A percentile compares a stretch with the other conserved stretches of the same genome.
These are phyloP conservation scores for Zoysia pacifica DNA, from an alignment of 176 grass and related monocot genomes.

Conservation along the genomic window DNA sequence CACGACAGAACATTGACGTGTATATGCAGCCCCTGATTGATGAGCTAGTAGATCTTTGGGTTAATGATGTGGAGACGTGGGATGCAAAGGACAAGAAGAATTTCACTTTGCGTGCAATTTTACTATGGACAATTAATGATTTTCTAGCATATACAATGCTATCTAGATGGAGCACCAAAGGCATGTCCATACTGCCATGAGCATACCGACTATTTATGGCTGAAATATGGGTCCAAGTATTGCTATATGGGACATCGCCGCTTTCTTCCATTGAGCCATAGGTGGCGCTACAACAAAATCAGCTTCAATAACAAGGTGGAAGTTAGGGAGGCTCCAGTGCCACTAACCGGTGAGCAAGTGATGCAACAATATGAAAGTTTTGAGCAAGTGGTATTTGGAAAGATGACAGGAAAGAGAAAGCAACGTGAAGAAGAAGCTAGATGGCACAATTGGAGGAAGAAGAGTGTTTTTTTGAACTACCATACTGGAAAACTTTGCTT, in stretches of 20 bases:
- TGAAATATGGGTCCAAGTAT: neutral
- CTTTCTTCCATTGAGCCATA: neutral
- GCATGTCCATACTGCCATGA: neutral
- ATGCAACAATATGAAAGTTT: too few relatives aligned
- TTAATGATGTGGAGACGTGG: neutral
- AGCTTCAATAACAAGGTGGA: neutral
- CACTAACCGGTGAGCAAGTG: too few relatives aligned
- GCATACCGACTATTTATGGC: neutral
- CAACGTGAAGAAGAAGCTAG: neutral
- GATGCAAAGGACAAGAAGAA: neutral
- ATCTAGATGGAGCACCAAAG: slow-evolving; percentile 10
- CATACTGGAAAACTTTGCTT: slow-evolving; percentile 12
- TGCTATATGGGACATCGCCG: slow-evolving; percentile 9
- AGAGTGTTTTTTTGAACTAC: neutral
- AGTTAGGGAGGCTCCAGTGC: neutral
- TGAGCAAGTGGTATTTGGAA: neutral
- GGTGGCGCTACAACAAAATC: neutral
- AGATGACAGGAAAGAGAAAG: neutral
- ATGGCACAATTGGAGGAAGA: slow-evolving; percentile 15
- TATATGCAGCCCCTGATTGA: slow-evolving; percentile 1
- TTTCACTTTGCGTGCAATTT: neutral
- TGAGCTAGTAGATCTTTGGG: neutral
- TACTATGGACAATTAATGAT: slow-evolving; percentile 8
- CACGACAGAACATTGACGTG: neutral
- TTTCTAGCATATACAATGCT: slow-evolving; percentile 5